Base-by-base conservation (phyloP, 768 basidiomycete genomes). In the Clavaria fumosa region DNA sequence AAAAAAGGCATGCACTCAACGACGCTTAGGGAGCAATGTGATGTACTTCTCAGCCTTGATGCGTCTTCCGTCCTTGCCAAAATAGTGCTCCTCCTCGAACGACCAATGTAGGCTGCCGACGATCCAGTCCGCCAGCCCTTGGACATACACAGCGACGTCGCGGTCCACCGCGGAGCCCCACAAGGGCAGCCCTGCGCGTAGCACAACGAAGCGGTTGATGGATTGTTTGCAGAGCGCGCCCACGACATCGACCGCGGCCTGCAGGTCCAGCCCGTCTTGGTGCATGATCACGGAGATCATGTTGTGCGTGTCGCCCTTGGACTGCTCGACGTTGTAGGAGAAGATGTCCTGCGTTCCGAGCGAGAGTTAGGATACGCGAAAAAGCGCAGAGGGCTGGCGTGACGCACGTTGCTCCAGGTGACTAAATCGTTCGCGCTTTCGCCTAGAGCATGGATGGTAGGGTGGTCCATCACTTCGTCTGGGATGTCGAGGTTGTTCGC, bases 361-460 rank as follows among this genome's bases (percentile, higher is more conserved):
- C 9, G 17, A 14, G 4, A 35, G 31, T n/a, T 21, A 14, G 12
- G n/a, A 14, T 28, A 18, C n/a, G n/a, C n/a, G 43, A 28, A 27
- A 23, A 1, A 30, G 23, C 31, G 35, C 34, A 21, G 34, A 37
- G 23, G 23, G 20, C n/a, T 19, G 40, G 27, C 3, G 34, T 30
- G 38, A 44, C 46, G 43, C 40, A 58, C 64, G 34, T 66, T 67
- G 17, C 58, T 63, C 60, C 65, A 67, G 9, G 60, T 62, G 27
- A 73, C 59, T 37, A 71, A 53, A 37, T 75, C 72, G 37, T 67
- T 67, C 3, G 69, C 62, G 27, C 60, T 51, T 35, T 68, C 57
- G 15, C 61, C 58, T 39, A 77, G 57, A 4, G 60, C 54, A 39
- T 51, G 50, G 24, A 77, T 57, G 30, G 57, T 47, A 1, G 69